These are phyloP conservation scores for Mortierella polycephala DNA, from an alignment of 371 early-diverging fungal genomes.

Conservation along the genomic window DNA sequence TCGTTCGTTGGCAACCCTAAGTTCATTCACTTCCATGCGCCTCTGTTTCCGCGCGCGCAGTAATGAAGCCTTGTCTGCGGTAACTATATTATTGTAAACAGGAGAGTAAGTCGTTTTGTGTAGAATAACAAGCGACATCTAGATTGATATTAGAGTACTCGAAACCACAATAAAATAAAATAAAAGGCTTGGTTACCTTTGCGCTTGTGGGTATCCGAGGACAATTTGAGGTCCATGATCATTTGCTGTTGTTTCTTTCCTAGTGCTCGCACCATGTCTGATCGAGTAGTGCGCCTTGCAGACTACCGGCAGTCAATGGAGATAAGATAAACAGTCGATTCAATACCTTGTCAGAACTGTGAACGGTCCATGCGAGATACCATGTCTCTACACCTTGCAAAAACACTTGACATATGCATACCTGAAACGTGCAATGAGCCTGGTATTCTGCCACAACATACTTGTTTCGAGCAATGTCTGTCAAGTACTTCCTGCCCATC, in stretches of 20 bases:
- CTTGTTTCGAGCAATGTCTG: slow-evolving; percentile 59
- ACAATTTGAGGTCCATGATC: slow-evolving; percentile 22
- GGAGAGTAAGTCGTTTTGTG: too few relatives aligned
- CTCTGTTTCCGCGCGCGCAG: slow-evolving; percentile 54
- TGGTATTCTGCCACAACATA: slow-evolving; percentile 67
- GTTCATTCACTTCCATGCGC: slow-evolving; percentile 59
- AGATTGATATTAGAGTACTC: too few relatives aligned
- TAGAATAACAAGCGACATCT: too few relatives aligned
- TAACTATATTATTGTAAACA: slow-evolving; percentile 7
- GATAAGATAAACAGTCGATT: too few relatives aligned
- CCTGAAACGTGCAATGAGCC: slow-evolving; percentile 56
- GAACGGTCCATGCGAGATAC: too few relatives aligned
- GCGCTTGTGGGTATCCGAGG: slow-evolving; percentile 16
- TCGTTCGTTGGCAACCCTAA: slow-evolving; percentile 57
- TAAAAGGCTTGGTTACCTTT: slow-evolving; percentile 7
- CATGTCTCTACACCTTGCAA: too few relatives aligned
- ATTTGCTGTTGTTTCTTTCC: slow-evolving; percentile 41
- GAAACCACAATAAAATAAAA: not conserved
- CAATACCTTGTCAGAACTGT: too few relatives aligned
- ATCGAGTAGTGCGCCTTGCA: slow-evolving; percentile 23
- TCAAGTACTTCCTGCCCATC: slow-evolving; percentile 64
- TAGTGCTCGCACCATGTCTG: slow-evolving; percentile 16
- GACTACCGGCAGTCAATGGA: slow-evolving; percentile 13
- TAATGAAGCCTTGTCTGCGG: slow-evolving; percentile 52
- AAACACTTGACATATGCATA: not conserved